Evolutionary conservation across 2,329 filamentous ascomycete genomes (phyloP).

Genomic region (Alternaria viburni): DNA sequence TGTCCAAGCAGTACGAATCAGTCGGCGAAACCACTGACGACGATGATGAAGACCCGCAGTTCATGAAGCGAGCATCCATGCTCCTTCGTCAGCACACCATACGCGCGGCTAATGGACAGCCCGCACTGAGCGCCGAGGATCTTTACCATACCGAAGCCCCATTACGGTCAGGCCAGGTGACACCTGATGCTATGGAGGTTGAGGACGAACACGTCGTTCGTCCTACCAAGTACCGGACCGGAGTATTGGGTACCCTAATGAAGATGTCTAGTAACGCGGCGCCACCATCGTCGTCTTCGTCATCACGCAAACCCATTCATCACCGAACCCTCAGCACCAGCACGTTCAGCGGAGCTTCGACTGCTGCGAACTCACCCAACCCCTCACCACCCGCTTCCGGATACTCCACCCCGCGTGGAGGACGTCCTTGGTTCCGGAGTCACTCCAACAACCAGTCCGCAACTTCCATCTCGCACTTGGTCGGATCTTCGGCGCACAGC

Average conservation of each 20-base stretch:
- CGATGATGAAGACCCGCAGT: slow-evolving; percentile 40
- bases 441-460: slow-evolving; percentile 46
- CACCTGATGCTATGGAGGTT: slow-evolving; percentile 57
- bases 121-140: slow-evolving; percentile 30
- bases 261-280: slow-evolving; percentile 51
- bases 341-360: slow-evolving; percentile 42
- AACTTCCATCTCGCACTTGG: slow-evolving; percentile 52
- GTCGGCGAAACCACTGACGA: slow-evolving; percentile 28
- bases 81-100: slow-evolving; percentile 44
- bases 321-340: slow-evolving; percentile 34
- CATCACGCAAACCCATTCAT: slow-evolving; percentile 13
- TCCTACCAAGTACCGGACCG: slow-evolving; percentile 72
- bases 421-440: slow-evolving; percentile 47
- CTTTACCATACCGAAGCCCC: slow-evolving; percentile 40
- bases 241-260: slow-evolving; percentile 74
- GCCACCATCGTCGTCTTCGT: slow-evolving; percentile 11
- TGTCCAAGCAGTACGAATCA: slow-evolving; percentile 24
- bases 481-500: slow-evolving; percentile 52
- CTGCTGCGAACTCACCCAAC: slow-evolving; percentile 44
- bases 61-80: slow-evolving; percentile 51
- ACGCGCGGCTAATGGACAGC: slow-evolving; percentile 14
- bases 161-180: slow-evolving; percentile 55
- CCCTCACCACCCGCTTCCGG: slow-evolving; percentile 53
- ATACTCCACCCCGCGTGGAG: slow-evolving; percentile 47
- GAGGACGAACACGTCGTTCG: slow-evolving; percentile 69